Evolutionary conservation across 768 basidiomycete genomes (phyloP).

Genomic region (Mycena sanguinolenta): DNA sequence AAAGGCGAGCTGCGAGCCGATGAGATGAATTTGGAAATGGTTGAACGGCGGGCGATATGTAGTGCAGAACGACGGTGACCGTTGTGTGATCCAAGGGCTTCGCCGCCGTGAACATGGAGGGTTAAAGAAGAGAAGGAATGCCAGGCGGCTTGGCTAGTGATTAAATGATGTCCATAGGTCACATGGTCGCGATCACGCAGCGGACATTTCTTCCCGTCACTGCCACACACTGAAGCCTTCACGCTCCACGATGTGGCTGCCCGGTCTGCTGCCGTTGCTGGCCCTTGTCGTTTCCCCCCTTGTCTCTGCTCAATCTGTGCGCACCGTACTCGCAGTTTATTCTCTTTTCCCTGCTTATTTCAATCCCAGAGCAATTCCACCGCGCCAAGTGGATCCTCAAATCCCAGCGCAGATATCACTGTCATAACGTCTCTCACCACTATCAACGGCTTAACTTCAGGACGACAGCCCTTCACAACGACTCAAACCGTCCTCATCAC

Average conservation of each 20-base stretch:
- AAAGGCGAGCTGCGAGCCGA: conserved; percentile 71
- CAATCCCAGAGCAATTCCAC: not conserved
- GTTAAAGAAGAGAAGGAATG: too few relatives aligned
- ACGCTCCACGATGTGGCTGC: conserved; percentile 26
- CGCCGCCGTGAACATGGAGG: conserved; percentile 3
- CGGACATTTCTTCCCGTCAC: too few relatives aligned
- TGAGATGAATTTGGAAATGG: conserved; percentile 70
- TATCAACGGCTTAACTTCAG: conserved; percentile 51
- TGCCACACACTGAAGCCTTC: too few relatives aligned
- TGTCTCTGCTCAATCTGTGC: conserved; percentile 30
- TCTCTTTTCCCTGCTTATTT: not conserved
- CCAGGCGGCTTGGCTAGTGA: too few relatives aligned
- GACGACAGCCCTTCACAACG: conserved; percentile 57
- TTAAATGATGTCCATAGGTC: too few relatives aligned
- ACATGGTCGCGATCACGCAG: too few relatives aligned
- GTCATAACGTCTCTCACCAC: conserved; percentile 56
- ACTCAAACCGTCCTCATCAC: conserved; percentile 61
- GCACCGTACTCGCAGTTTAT: not conserved
- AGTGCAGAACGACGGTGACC: conserved; percentile 62
- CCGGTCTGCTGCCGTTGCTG: conserved; percentile 5
- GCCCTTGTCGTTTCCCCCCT: conserved; percentile 19
- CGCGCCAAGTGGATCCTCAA: not conserved
- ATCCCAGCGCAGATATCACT: conserved; percentile 38
- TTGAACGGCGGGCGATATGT: conserved; percentile 66
- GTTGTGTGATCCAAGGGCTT: conserved; percentile 53